Conservation (phyloP, 2,329 filamentous ascomycete genomes). For the Colletotrichum australisinense region DNA sequence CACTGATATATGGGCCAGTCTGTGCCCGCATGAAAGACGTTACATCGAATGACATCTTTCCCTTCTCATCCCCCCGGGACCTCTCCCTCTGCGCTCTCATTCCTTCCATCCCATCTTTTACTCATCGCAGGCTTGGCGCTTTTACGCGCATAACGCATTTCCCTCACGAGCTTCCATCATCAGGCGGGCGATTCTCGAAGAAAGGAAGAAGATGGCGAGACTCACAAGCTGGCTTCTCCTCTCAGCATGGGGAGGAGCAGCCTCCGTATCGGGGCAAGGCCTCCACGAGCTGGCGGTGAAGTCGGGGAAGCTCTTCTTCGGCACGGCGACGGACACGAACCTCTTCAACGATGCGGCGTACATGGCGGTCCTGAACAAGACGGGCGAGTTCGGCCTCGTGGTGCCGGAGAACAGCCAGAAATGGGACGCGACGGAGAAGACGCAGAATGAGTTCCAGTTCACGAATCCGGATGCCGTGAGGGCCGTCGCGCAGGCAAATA, state of each 20-base stretch:
- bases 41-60: neutral
- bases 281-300: slow-evolving; percentile 62
- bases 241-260: neutral
- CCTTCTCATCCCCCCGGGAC: neutral
- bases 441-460: slow-evolving; percentile 68
- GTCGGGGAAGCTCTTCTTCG: slow-evolving; percentile 69
- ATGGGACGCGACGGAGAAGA: slow-evolving; percentile 70
- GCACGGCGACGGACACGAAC: slow-evolving; percentile 67
- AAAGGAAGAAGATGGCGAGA: neutral
- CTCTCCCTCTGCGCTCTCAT: neutral
- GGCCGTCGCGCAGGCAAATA: slow-evolving; percentile 52
- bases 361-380: slow-evolving; percentile 62
- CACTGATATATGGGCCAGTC: neutral
- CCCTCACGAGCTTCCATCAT: neutral
- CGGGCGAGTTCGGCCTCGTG: slow-evolving; percentile 69
- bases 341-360: slow-evolving; percentile 63
- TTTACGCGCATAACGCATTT: neutral
- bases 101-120: neutral
- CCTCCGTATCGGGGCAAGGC: slow-evolving; percentile 41
- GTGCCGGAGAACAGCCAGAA: slow-evolving; percentile 71
- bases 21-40: neutral
- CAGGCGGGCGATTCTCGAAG: neutral
- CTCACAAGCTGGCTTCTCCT: neutral
- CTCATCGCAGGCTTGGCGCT: neutral
- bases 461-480: slow-evolving; percentile 64